A percentile compares a stretch with the other conserved stretches of the same genome.
Conservation (phyloP, 2,329 filamentous ascomycete species). For the Trichoderma gracile region DNA sequence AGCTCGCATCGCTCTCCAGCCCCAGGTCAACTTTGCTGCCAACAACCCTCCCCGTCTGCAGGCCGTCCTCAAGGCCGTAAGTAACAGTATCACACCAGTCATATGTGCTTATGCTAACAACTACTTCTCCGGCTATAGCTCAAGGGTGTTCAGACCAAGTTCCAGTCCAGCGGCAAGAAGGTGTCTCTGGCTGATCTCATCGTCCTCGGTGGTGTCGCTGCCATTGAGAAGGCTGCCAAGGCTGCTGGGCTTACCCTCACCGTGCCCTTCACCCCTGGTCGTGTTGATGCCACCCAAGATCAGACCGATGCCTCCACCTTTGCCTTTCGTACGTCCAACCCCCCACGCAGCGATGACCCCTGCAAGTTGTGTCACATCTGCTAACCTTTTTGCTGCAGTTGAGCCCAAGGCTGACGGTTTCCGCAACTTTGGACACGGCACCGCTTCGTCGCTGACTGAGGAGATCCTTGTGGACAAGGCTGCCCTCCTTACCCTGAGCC, state of each 20-base stretch:
- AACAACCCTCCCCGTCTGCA: slow-evolving; percentile 69
- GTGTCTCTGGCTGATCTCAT: slow-evolving; percentile 75
- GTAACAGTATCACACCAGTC: background rate
- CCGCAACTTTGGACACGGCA: slow-evolving; percentile 72
- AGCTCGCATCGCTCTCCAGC: slow-evolving; percentile 71
- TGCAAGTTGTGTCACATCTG: background rate
- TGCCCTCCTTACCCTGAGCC: slow-evolving; percentile 66
- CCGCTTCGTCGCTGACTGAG: slow-evolving; percentile 62
- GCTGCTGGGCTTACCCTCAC: slow-evolving; percentile 47
- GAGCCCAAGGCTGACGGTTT: slow-evolving; percentile 70
- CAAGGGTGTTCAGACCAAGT: slow-evolving; percentile 59
- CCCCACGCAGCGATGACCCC: background rate
- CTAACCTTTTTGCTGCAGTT: slow-evolving; percentile 38
- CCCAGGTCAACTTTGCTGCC: slow-evolving; percentile 68
- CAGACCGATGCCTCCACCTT: slow-evolving; percentile 68
- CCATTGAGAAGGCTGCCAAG: slow-evolving; percentile 67
- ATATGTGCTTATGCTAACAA: background rate
- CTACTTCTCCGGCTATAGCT: background rate
- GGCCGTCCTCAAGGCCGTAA: slow-evolving; percentile 55
- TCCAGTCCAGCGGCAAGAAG: slow-evolving; percentile 64
- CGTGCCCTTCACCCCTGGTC: slow-evolving; percentile 74
- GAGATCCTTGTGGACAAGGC: slow-evolving; percentile 71
- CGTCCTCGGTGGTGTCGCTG: slow-evolving; percentile 68
- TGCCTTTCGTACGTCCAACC: slow-evolving; percentile 43
- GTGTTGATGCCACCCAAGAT: slow-evolving; percentile 68